Base-by-base conservation (phyloP, 1,284 basidiomycete genomes). In the Boletus semigastroideus region DNA sequence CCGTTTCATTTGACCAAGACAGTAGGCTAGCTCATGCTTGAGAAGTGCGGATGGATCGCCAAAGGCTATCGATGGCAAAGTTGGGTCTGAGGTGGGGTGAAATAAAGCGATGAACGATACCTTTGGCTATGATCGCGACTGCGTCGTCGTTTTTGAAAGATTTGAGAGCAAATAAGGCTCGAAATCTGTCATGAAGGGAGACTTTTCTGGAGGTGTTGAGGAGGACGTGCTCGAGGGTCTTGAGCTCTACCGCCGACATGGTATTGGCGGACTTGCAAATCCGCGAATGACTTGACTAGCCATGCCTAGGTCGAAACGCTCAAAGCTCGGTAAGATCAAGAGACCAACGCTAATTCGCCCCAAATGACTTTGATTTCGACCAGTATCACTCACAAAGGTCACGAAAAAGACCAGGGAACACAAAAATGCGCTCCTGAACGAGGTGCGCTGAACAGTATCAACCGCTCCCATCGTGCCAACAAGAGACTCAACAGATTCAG, bases 11-110 rank as follows among this genome's bases (percentile, higher is more conserved):
- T 99, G 96, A 0, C 96, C 96, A 1, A 99, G 82, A 58, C 95
- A 96, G 68, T 99, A 99, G 2, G 96, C 96, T 4, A 99, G 80
- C 69, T 99, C 96, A 70, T 99, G 96, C 69, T 98, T 98, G 44
- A 99, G 81, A 46, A 99, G 73, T 8, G 94, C 92, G 41, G 94
- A 97, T 16, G 86, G 81, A 70, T 97, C 94, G 33, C 75, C 71
- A 67, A 98, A 93, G 17, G 90, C 95, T 94, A 63, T 41, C 10
- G 50, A 56, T n/a, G 28, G 20, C 25, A 8, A 20, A 17, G 42
- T 49, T 20, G 17, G 50, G 47, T 40, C 4, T 8, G 20, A 41
- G 37, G 53, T 10, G 33, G 31, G 14, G 4, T 16, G 30, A 31
- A 12, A 25, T 25, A 6, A 6, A 25, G 5, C 1, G 46, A 42